Base-by-base conservation (phyloP, 164 flowering plant genomes). In the Nymphaea thermarum region DNA sequence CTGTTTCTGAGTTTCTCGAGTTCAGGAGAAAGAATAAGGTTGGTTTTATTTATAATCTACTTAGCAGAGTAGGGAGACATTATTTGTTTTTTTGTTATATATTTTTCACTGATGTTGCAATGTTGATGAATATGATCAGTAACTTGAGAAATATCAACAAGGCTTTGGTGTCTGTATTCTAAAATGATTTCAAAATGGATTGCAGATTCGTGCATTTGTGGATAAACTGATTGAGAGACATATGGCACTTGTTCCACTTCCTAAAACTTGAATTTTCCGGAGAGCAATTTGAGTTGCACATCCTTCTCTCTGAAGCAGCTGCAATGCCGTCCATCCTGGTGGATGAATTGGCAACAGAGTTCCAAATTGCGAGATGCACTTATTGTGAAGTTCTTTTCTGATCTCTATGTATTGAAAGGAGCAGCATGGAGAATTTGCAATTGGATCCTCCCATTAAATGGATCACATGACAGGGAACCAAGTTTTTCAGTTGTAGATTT, bases 141-240 rank as follows among this genome's bases (percentile, higher is more conserved):
- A 15, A 51, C 2, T 8, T 8, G 57, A 51, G 15, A 51, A 8
- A 51, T 15, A 51, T 51, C 1, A 25, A 25, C 36, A 25, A 25
- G 36, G 36, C 1, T 51, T 51, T 10, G 57, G 14, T 8, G 14
- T 51, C 14, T 15, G 3, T 10, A 51, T 51, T 51, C 57, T 51
- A 5, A 62, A 17, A 62, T 17, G 7, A 17, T 11, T 45, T 60
- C 16, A 67, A 57, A 14, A 4, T 62, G n/a, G 53, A 44, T 4
- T 63, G 85, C 91, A 95, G 99, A 95, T 95, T 65, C 96, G 99
- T 72, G 75, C 93, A 17, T 95, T 91, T 74, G 99, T 95, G 71
- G 99, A 95, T 83, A 89, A 77, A 76, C 74, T 91, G 87, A 88
- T 95, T 70, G 99, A 95, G 81, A 87, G 86, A 76, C 96, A 91